Evolutionary conservation across 768 basidiomycete species (phyloP), one percentile per base, ranked within the genome.

Genomic region (Hygrophorus pudorinus): DNA sequence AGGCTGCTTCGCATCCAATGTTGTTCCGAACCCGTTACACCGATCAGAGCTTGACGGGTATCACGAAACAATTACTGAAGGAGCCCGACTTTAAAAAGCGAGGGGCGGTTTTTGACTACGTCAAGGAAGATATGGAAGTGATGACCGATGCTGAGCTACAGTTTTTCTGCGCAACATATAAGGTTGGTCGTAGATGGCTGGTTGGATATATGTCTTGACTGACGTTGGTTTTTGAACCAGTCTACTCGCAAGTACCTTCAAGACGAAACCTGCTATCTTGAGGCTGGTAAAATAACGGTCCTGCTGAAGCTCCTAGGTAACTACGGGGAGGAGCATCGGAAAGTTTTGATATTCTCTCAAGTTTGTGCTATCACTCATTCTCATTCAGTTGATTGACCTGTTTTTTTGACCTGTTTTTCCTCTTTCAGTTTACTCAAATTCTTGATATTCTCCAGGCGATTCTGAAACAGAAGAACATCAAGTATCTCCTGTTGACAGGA

Each of bases 81-180:
- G 94, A 97, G 59, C 81, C 86, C 3, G 89, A 94, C 55, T 98
- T 91, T 64, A 85, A 79, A 64, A 85, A 81, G 60, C 78, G 85
- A 12, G 80, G 80, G 1, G 83, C 85, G 6, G 59, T 86, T 35
- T 87, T 79, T 54, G 78, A 92, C 27, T 76, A 81, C 48, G 90
- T 99, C 41, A 88, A 90, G 58, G 96, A 99, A 61, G 96, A 99
- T 61, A 90, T 99, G 86, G 78, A 86, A 53, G 84, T 96, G 14
- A 98, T 98, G 94, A 94, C 91, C 35, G 96, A 99, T 62, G 84
- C 91, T 6, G 96, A 98, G 64, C 69, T 99, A 29, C 90, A 96
- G 55, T 63, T 76, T 33, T 94, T 93, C 58, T 86, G 85, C 55
- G 73, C 75, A 39, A 78, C 79, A 9, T 94, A 94, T 66, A 90